Conservation (phyloP, 164 flowering plant genomes). For the Echeveria elegans region DNA sequence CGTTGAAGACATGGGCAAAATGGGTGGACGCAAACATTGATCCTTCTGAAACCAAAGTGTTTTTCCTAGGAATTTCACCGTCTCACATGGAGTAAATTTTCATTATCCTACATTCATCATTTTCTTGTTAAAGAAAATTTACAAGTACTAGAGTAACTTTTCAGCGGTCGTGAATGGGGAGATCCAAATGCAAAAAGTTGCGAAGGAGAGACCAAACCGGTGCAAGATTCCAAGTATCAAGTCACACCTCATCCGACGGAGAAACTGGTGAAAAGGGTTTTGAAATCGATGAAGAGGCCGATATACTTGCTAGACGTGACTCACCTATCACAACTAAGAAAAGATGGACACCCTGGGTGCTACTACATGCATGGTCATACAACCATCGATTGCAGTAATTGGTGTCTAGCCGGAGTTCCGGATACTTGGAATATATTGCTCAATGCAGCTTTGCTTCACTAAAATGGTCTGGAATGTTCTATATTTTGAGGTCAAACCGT, state of each 20-base stretch:
- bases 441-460: conserved; percentile 5
- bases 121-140: not conserved
- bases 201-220: not conserved
- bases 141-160: not conserved
- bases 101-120: not conserved
- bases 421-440: conserved; percentile 22
- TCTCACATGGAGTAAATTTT: conserved; percentile 13
- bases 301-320: conserved; percentile 16
- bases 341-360: conserved; percentile 20
- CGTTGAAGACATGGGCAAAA: too few species aligned
- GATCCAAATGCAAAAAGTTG: not conserved
- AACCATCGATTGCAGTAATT: conserved; percentile 18
- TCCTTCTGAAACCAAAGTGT: too few species aligned
- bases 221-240: not conserved
- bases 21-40: too few species aligned
- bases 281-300: conserved; percentile 11
- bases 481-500: too few species aligned
- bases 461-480: too few species aligned
- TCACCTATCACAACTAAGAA: conserved; percentile 12
- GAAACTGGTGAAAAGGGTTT: conserved; percentile 12
- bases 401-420: conserved; percentile 26
- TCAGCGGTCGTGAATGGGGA: conserved; percentile 6
- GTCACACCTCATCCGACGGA: conserved; percentile 14
- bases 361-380: conserved; percentile 12
- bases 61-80: not conserved